These are phyloP conservation scores for Sporobolomyces pararoseus DNA, from an alignment of 768 basidiomycete species.

Conservation along the genomic window DNA sequence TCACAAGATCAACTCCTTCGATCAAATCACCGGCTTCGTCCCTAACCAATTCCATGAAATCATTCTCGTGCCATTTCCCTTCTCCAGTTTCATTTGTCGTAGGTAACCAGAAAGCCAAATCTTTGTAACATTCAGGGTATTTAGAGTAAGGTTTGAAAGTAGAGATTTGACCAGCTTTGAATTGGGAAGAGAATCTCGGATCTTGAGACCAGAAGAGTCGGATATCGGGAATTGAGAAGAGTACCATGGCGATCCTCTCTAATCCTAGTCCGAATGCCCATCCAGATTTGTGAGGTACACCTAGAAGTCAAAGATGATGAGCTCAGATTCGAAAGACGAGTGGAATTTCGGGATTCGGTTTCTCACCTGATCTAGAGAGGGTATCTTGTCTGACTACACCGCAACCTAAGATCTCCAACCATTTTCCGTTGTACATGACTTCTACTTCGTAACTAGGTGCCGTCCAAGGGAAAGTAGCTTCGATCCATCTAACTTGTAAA, in stretches of 20 bases:
- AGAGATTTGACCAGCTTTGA: conserved; percentile 63
- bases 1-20: conserved; percentile 80
- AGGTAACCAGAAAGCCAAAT: conserved; percentile 88
- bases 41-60: conserved; percentile 90
- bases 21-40: conserved; percentile 88
- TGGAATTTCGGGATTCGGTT: conserved; percentile 51
- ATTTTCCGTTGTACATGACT: conserved; percentile 90
- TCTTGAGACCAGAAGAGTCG: conserved; percentile 95
- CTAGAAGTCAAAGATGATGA: conserved; percentile 48
- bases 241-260: conserved; percentile 95
- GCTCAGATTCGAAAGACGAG: neutral
- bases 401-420: conserved; percentile 92
- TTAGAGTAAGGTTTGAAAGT: conserved; percentile 78
- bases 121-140: conserved; percentile 88
- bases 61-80: conserved; percentile 74
- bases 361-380: conserved; percentile 77
- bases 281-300: conserved; percentile 74
- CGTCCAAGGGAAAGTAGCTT: conserved; percentile 97
- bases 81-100: neutral
- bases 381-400: conserved; percentile 89
- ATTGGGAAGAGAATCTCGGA: conserved; percentile 79
- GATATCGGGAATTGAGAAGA: conserved; percentile 95
- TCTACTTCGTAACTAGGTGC: conserved; percentile 97
- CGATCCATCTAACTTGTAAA: conserved; percentile 89
- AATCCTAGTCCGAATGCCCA: conserved; percentile 99